Evolutionary conservation across 2,329 filamentous ascomycete genomes (phyloP).

Genomic region (Phialocephala sp.): DNA sequence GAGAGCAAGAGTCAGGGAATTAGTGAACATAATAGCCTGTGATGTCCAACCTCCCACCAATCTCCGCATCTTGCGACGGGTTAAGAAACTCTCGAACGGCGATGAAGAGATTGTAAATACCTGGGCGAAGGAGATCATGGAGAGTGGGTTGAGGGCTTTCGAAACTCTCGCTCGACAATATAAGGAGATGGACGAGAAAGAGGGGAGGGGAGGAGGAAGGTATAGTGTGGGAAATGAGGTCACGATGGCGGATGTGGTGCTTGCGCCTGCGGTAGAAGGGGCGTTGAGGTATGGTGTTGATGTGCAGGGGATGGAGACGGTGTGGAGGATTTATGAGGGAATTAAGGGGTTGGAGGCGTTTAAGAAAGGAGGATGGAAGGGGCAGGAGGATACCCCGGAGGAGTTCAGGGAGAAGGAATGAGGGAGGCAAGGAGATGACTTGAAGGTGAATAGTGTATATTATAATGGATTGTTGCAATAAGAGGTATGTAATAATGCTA

Average conservation of each 20-base stretch:
- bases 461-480: background rate
- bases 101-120: slow-evolving; percentile 41
- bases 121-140: slow-evolving; percentile 59
- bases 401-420: slow-evolving; percentile 45
- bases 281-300: slow-evolving; percentile 57
- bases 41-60: slow-evolving; percentile 69
- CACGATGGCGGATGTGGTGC: slow-evolving; percentile 62
- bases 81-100: slow-evolving; percentile 51
- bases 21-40: slow-evolving; percentile 59
- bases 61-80: slow-evolving; percentile 55
- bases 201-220: slow-evolving; percentile 47
- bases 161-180: slow-evolving; percentile 49
- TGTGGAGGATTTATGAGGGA: slow-evolving; percentile 52
- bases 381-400: slow-evolving; percentile 59
- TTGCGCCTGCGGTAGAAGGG: slow-evolving; percentile 64
- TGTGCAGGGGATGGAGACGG: slow-evolving; percentile 53
- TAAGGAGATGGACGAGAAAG: background rate
- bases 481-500: background rate
- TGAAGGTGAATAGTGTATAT: background rate
- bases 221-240: slow-evolving; percentile 62
- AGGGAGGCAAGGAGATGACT: background rate
- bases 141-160: slow-evolving; percentile 60
- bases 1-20: slow-evolving; percentile 57
- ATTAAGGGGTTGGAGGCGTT: slow-evolving; percentile 57
- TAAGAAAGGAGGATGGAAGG: slow-evolving; percentile 56